These are phyloP conservation scores for Carex arenaria DNA, from an alignment of 202 grass and related monocot genomes.

Conservation along the genomic window DNA sequence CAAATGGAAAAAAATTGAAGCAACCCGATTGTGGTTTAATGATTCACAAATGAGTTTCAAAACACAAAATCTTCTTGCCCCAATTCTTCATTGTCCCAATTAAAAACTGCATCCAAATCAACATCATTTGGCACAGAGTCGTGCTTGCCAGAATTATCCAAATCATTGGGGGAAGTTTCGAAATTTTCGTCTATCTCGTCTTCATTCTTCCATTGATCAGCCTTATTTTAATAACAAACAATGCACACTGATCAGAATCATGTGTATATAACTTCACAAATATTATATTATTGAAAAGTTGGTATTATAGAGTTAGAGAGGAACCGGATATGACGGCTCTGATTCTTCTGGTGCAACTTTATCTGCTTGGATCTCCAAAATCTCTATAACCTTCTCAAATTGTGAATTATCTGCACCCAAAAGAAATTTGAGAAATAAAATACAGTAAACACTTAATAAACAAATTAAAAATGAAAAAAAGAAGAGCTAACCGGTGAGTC, in stretches of 20 bases:
- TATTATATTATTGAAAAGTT: background rate
- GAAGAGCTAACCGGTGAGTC: slow-evolving; percentile 43
- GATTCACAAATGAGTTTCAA: background rate
- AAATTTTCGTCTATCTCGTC: slow-evolving; percentile 20
- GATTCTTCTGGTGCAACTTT: slow-evolving; percentile 10
- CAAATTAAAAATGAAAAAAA: background rate
- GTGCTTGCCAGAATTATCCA: slow-evolving; percentile 5
- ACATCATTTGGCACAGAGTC: slow-evolving; percentile 9
- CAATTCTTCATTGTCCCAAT: slow-evolving; percentile 17
- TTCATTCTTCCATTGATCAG: slow-evolving; percentile 11
- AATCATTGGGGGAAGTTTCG: background rate
- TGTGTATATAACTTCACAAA: background rate
- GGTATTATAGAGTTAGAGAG: background rate
- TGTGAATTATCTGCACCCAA: slow-evolving; percentile 25
- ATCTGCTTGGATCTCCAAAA: slow-evolving; percentile 20
- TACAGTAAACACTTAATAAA: background rate
- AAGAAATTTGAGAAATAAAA: background rate
- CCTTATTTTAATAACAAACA: slow-evolving; percentile 2
- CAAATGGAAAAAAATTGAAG: background rate
- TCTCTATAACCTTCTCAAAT: slow-evolving; percentile 32
- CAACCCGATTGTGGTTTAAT: background rate
- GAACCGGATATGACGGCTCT: background rate
- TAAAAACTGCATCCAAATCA: slow-evolving; percentile 21
- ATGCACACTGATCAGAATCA: slow-evolving; percentile 4
- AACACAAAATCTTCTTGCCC: background rate